phyloP scores from a whole-genome alignment of 2,329 filamentous ascomycete genomes.

The Akanthomyces muscarius region DNA sequence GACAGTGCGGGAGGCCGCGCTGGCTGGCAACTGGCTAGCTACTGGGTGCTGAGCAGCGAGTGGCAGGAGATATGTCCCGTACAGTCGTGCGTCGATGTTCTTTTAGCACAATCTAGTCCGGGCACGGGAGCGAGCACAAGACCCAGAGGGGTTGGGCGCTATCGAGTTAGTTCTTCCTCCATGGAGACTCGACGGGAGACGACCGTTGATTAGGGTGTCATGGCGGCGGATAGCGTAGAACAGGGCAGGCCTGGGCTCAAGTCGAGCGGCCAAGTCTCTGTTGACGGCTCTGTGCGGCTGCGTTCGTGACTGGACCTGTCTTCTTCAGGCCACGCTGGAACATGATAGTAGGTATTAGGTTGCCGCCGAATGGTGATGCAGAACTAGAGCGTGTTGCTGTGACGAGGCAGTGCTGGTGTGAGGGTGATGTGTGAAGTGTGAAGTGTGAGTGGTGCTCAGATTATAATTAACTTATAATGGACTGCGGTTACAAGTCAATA shows the following conservation, averaged over 20 bases:
- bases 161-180: background rate
- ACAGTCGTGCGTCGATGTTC: background rate
- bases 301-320: background rate
- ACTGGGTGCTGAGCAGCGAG: too few relatives aligned
- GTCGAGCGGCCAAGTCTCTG: background rate
- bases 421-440: background rate
- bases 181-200: background rate
- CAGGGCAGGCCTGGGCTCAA: background rate
- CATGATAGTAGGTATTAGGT: background rate
- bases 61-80: background rate
- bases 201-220: slow-evolving; percentile 4
- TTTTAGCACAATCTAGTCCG: background rate
- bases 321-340: background rate
- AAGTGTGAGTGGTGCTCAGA: slow-evolving; percentile 4
- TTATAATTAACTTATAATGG: background rate
- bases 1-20: background rate
- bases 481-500: background rate
- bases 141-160: background rate
- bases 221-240: slow-evolving; percentile 4
- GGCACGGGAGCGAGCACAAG: background rate
- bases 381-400: background rate
- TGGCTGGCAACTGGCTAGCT: too few relatives aligned
- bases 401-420: background rate
- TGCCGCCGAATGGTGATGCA: background rate
- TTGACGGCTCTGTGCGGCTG: background rate